phyloP scores from a whole-genome alignment of 306 rosid species.

The Dalbergia cultrata region DNA sequence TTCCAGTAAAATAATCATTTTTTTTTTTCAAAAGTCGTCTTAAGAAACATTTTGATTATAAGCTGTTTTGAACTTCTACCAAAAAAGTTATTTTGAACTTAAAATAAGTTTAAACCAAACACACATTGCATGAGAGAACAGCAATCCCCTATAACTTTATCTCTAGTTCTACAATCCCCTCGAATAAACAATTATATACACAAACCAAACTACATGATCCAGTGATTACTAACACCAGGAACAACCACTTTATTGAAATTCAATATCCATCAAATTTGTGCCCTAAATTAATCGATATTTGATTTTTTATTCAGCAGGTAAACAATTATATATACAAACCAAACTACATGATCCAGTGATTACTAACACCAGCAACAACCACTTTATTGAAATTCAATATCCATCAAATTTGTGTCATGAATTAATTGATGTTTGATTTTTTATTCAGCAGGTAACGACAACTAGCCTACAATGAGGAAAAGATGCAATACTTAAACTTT shows the following conservation, averaged over 20 bases:
- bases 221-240: conserved; percentile 20
- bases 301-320: neutral
- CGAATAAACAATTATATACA: conserved; percentile 4
- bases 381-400: conserved; percentile 20
- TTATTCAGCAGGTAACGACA: conserved; percentile 9
- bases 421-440: conserved; percentile 33
- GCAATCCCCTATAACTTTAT: neutral
- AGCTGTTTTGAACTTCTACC: too few species aligned
- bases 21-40: too few species aligned
- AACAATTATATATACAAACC: conserved; percentile 5
- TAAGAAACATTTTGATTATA: too few species aligned
- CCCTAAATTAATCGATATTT: conserved; percentile 21
- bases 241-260: conserved; percentile 16
- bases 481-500: conserved; percentile 26
- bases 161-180: conserved; percentile 29
- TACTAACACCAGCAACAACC: conserved; percentile 6
- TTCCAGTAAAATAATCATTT: too few species aligned
- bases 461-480: conserved; percentile 26
- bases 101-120: too few species aligned
- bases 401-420: conserved; percentile 19
- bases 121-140: neutral
- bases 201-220: neutral
- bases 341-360: conserved; percentile 10
- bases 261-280: conserved; percentile 19
- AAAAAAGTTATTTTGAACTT: too few species aligned